phyloP scores from a whole-genome alignment of 495 filamentous ascomycete genomes.

The Bathelium albidoporum region DNA sequence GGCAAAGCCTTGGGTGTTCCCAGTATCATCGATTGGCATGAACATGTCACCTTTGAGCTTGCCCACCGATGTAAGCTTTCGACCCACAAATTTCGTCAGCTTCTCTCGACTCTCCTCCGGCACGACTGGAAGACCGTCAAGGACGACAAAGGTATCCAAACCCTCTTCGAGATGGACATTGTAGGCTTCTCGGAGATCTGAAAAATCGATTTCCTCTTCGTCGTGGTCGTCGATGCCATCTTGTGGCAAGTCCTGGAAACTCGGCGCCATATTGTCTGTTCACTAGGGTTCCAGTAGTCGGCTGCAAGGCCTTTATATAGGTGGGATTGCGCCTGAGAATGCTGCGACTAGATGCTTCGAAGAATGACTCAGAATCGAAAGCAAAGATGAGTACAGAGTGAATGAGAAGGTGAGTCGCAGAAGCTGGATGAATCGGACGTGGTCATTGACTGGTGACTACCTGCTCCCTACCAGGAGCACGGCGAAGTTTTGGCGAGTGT shows the following conservation, averaged over 20 bases:
- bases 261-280: conserved; percentile 52
- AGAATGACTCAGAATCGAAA: neutral
- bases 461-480: too few species aligned
- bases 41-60: conserved; percentile 79
- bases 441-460: neutral
- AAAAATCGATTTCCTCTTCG: conserved; percentile 88
- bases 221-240: conserved; percentile 79
- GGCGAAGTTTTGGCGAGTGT: conserved; percentile 5
- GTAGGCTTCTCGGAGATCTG: conserved; percentile 82
- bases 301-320: neutral
- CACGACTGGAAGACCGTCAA: conserved; percentile 86
- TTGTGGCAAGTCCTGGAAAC: conserved; percentile 60
- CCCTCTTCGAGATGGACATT: conserved; percentile 94
- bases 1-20: conserved; percentile 61
- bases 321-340: neutral
- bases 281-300: neutral
- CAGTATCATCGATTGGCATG: conserved; percentile 82
- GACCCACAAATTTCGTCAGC: conserved; percentile 85
- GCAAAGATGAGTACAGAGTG: neutral
- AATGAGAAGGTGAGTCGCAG: neutral
- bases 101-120: conserved; percentile 74
- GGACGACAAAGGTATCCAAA: conserved; percentile 86
- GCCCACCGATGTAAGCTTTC: conserved; percentile 77
- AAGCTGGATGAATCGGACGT: neutral
- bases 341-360: neutral